Conservation (phyloP, 2,329 filamentous ascomycete genomes). For the Epichloe festucae region DNA sequence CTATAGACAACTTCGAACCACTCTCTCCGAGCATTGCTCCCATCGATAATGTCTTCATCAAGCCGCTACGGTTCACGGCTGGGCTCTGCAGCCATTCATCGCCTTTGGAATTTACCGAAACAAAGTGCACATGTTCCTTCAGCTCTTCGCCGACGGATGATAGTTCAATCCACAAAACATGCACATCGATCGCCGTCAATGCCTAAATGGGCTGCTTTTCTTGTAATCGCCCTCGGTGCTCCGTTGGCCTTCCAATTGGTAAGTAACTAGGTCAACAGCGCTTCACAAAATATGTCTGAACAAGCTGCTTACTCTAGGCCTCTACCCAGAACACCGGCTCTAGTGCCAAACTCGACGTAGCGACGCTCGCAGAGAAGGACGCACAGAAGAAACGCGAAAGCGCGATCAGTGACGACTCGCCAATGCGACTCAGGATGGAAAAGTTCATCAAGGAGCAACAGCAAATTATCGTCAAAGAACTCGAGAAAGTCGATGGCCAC, state of each 20-base stretch:
- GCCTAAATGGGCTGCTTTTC: background rate
- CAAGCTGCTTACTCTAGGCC: background rate
- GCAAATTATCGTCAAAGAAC: slow-evolving; percentile 67
- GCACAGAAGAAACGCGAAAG: slow-evolving; percentile 62
- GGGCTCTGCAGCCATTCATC: background rate
- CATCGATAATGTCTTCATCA: background rate
- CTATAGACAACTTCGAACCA: no score
- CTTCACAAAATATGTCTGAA: background rate
- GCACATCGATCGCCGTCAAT: background rate
- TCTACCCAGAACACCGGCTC: slow-evolving; percentile 26
- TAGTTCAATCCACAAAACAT: background rate
- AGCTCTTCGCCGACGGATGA: background rate
- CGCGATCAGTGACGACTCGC: slow-evolving; percentile 57
- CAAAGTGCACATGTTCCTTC: background rate
- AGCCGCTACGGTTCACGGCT: slow-evolving; percentile 1
- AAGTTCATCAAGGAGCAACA: slow-evolving; percentile 90
- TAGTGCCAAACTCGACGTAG: slow-evolving; percentile 40
- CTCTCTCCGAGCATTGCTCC: background rate
- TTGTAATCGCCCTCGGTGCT: slow-evolving; percentile 1
- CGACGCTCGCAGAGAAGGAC: slow-evolving; percentile 76
- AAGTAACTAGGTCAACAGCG: background rate
- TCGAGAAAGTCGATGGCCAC: slow-evolving; percentile 73
- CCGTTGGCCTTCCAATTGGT: slow-evolving; percentile 4
- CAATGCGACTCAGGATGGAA: slow-evolving; percentile 97
- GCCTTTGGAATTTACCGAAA: background rate